Conservation (phyloP, 768 basidiomycete genomes). For the Saitozyma podzolica region DNA sequence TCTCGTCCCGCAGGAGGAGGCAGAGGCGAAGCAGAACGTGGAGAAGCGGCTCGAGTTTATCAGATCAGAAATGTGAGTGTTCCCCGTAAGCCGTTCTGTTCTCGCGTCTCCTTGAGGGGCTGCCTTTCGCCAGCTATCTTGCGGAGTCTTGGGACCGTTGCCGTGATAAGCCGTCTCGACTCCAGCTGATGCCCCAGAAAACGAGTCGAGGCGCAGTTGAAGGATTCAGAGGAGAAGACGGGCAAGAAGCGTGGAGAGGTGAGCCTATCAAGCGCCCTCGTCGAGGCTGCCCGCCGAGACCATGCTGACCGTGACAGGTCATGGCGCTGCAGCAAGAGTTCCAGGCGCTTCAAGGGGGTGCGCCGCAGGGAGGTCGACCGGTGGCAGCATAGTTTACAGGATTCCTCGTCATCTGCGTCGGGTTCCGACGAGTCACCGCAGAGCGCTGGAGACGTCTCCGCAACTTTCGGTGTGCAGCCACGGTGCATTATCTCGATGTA, state of each 20-base stretch:
- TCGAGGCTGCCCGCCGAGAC: neutral
- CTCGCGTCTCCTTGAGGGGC: too few relatives aligned
- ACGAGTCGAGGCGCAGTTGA: constrained; percentile 77
- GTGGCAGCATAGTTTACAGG: constrained; percentile 1
- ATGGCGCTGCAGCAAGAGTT: constrained; percentile 43
- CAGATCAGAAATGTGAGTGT: constrained; percentile 74
- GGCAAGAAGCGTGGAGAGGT: constrained; percentile 85
- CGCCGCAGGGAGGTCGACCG: constrained; percentile 2
- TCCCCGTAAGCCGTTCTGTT: neutral
- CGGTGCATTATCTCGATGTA: too few relatives aligned
- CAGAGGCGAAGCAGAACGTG: constrained; percentile 82
- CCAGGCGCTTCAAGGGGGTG: constrained; percentile 25
- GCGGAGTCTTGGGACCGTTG: too few relatives aligned
- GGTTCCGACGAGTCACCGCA: too few relatives aligned
- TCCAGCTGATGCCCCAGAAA: constrained; percentile 56
- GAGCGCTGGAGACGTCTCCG: too few relatives aligned
- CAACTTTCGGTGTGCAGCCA: too few relatives aligned
- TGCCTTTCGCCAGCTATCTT: too few relatives aligned
- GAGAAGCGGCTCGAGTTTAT: constrained; percentile 90
- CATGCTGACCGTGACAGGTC: constrained; percentile 24
- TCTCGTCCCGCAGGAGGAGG: constrained; percentile 82
- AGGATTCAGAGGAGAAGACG: constrained; percentile 71
- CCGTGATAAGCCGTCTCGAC: neutral
- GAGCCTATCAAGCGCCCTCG: constrained; percentile 15
- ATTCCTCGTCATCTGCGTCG: too few relatives aligned